A percentile compares a stretch with the other conserved stretches of the same genome.
Evolutionary conservation across 306 rosid genomes (phyloP).

Genomic region (Inga oerstediana): DNA sequence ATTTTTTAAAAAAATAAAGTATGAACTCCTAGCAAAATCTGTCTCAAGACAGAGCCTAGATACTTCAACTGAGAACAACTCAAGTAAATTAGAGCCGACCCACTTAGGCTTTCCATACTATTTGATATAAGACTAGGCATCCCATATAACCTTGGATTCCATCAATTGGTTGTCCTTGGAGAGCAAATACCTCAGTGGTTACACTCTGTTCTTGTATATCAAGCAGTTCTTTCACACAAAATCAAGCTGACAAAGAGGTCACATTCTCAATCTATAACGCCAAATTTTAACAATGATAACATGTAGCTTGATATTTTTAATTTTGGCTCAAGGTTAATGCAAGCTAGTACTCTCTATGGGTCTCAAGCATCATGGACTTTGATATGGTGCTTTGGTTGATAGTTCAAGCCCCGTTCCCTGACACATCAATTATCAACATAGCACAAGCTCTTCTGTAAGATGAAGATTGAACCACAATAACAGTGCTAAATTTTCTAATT

Average conservation of each 20-base stretch:
- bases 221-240: neutral
- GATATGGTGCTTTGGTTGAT: neutral
- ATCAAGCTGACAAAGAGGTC: neutral
- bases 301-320: neutral
- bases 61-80: neutral
- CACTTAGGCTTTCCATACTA: neutral
- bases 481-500: neutral
- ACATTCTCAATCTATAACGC: neutral
- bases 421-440: neutral
- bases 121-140: neutral
- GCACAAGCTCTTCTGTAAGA: neutral
- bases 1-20: neutral
- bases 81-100: neutral
- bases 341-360: neutral
- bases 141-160: neutral
- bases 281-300: neutral
- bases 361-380: neutral
- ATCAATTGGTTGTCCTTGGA: neutral
- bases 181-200: neutral
- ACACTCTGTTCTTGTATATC: neutral
- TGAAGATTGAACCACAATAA: neutral
- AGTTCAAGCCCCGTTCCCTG: neutral
- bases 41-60: neutral
- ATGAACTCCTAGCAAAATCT: neutral
- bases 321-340: neutral